Conservation (phyloP, 345 rosid genomes). For the Sisymbrium irio region DNA sequence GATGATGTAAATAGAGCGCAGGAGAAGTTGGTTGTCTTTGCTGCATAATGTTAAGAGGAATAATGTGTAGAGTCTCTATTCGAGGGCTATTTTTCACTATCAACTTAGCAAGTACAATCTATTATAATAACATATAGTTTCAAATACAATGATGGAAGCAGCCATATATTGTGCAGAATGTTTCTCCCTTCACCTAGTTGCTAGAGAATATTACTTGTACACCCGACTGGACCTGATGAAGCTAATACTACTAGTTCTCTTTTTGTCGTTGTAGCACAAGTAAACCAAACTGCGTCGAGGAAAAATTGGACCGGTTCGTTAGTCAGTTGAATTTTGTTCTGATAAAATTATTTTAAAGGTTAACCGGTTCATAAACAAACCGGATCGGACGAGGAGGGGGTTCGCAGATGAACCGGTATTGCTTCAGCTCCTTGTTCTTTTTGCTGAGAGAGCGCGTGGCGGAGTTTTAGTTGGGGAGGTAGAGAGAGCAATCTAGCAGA, state of each 20-base stretch:
- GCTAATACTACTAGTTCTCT: too few species aligned
- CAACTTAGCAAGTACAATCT: background rate
- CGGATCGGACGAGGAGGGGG: too few species aligned
- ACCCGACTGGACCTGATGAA: too few species aligned
- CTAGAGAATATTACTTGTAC: too few species aligned
- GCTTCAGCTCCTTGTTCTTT: too few species aligned
- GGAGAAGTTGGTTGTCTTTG: slow-evolving; percentile 5
- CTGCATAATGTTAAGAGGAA: slow-evolving; percentile 9
- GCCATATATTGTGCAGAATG: background rate
- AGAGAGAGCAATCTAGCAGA: background rate
- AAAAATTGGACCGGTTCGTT: too few species aligned
- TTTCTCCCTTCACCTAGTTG: background rate
- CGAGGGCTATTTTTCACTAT: background rate
- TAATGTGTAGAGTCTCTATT: background rate
- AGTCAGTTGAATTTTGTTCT: too few species aligned
- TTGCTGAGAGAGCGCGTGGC: too few species aligned
- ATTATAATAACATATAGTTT: background rate
- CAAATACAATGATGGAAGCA: background rate
- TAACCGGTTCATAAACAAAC: too few species aligned
- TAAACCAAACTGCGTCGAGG: background rate
- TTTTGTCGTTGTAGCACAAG: background rate
- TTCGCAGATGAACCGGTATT: too few species aligned
- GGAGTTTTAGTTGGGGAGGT: too few species aligned
- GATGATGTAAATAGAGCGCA: slow-evolving; percentile 31
- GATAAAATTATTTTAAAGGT: too few species aligned